phyloP scores from a whole-genome alignment of 306 rosid species.

The Dryas alaskensis region DNA sequence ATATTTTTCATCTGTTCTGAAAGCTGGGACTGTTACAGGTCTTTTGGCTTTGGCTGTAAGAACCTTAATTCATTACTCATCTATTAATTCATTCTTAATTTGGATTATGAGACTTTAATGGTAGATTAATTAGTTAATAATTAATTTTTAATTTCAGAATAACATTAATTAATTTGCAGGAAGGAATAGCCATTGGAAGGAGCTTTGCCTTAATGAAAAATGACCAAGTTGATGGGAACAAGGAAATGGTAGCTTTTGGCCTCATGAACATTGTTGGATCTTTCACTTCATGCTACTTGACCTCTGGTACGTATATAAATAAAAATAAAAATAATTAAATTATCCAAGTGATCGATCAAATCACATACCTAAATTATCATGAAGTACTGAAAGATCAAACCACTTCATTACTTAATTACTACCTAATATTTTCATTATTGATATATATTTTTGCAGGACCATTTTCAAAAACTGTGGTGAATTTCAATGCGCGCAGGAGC shows the following conservation, averaged over 20 bases:
- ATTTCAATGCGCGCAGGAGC: conserved; percentile 79
- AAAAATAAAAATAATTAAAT: too few relatives aligned
- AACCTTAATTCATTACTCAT: neutral
- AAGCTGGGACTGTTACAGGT: conserved; percentile 61
- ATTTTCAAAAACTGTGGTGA: conserved; percentile 92
- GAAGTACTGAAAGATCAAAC: too few relatives aligned
- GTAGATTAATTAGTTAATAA: too few relatives aligned
- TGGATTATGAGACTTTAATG: too few relatives aligned
- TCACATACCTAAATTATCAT: too few relatives aligned
- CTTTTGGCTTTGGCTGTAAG: conserved; percentile 77
- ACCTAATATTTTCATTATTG: too few relatives aligned
- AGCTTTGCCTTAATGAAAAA: conserved; percentile 65
- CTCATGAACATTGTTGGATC: conserved; percentile 83
- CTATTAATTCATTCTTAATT: neutral
- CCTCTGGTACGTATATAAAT: conserved; percentile 52
- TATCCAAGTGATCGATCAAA: too few relatives aligned
- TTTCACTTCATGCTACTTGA: conserved; percentile 82
- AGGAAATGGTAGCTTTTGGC: conserved; percentile 88
- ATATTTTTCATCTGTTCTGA: conserved; percentile 42
- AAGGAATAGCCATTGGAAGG: conserved; percentile 96
- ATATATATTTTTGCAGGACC: conserved; percentile 50
- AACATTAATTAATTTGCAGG: conserved; percentile 36
- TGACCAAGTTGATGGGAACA: conserved; percentile 83
- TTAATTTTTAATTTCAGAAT: neutral
- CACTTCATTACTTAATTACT: too few relatives aligned